Percentiles rank a stretch among this genome's conserved stretches.
phyloP scores from a whole-genome alignment of 73 alveolate species.

The Tetrahymena borealis region DNA sequence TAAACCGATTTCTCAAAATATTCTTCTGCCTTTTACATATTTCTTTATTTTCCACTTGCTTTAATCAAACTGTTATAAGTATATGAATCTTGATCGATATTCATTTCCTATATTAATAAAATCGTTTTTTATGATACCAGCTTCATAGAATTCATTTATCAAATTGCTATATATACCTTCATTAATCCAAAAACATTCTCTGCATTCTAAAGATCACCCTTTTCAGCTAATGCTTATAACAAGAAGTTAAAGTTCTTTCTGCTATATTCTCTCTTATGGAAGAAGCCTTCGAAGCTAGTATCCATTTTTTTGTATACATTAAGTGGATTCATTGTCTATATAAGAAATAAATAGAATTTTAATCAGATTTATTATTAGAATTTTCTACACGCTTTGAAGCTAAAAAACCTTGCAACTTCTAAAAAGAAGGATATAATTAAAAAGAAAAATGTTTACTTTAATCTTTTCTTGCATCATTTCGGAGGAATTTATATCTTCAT shows the following conservation, averaged over 20 bases:
- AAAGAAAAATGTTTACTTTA: neutral
- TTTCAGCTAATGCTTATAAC: neutral
- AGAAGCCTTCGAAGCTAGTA: neutral
- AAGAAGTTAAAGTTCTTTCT: neutral
- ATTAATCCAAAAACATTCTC: neutral
- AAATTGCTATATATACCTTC: neutral
- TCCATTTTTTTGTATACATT: neutral
- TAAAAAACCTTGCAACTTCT: too few species aligned
- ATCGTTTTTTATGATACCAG: too few species aligned
- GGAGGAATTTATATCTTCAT: neutral
- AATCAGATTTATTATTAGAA: neutral
- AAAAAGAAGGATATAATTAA: too few species aligned
- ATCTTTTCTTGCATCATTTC: neutral
- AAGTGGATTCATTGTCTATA: neutral
- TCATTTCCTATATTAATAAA: neutral
- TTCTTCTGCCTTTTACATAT: slow-evolving; percentile 3
- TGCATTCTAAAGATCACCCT: neutral
- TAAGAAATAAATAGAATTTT: neutral
- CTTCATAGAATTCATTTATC: too few species aligned
- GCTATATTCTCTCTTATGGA: neutral
- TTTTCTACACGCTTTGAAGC: neutral
- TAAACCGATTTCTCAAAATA: slow-evolving; percentile 1
- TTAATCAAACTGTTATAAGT: neutral
- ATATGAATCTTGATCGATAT: neutral
- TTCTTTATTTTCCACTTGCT: slow-evolving; percentile 5